phyloP scores from a whole-genome alignment of 768 basidiomycete genomes.

The Coprinopsis sp. region DNA sequence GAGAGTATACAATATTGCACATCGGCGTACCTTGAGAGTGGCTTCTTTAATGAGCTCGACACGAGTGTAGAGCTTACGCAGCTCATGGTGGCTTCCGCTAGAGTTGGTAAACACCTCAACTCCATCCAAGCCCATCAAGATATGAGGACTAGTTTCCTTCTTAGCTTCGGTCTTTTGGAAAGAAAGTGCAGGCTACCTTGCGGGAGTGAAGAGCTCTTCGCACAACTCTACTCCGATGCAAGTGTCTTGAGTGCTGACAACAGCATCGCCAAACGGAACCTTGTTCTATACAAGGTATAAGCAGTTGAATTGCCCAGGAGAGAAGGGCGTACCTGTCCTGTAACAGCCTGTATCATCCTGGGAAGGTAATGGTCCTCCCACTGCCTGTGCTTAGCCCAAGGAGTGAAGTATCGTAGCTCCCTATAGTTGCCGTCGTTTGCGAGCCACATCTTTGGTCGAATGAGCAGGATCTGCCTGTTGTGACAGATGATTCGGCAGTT shows the following conservation, averaged over 20 bases:
- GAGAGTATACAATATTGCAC: background rate
- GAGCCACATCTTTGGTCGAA: slow-evolving; percentile 99
- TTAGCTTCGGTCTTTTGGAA: background rate
- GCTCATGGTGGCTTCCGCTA: slow-evolving; percentile 95
- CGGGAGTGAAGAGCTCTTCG: slow-evolving; percentile 96
- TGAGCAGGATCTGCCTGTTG: slow-evolving; percentile 82
- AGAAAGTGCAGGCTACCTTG: slow-evolving; percentile 68
- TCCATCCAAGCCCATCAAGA: slow-evolving; percentile 95
- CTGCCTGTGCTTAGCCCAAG: slow-evolving; percentile 87
- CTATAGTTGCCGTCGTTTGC: slow-evolving; percentile 99
- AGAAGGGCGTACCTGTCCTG: slow-evolving; percentile 62
- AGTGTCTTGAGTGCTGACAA: slow-evolving; percentile 89
- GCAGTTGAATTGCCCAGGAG: background rate
- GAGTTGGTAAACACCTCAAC: slow-evolving; percentile 99
- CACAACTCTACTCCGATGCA: slow-evolving; percentile 97
- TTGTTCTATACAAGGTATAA: slow-evolving; percentile 47
- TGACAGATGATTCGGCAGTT: slow-evolving; percentile 92
- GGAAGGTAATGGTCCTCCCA: slow-evolving; percentile 93
- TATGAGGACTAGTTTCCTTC: slow-evolving; percentile 70
- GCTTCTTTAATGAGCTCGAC: slow-evolving; percentile 97
- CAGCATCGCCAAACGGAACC: slow-evolving; percentile 94
- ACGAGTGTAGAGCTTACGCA: slow-evolving; percentile 89
- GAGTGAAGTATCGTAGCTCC: slow-evolving; percentile 84
- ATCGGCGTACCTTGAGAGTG: slow-evolving; percentile 70
- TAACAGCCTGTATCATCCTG: slow-evolving; percentile 80